These are phyloP conservation scores for Terfezia boudieri DNA, from an alignment of 495 filamentous ascomycete genomes.

Conservation along the genomic window DNA sequence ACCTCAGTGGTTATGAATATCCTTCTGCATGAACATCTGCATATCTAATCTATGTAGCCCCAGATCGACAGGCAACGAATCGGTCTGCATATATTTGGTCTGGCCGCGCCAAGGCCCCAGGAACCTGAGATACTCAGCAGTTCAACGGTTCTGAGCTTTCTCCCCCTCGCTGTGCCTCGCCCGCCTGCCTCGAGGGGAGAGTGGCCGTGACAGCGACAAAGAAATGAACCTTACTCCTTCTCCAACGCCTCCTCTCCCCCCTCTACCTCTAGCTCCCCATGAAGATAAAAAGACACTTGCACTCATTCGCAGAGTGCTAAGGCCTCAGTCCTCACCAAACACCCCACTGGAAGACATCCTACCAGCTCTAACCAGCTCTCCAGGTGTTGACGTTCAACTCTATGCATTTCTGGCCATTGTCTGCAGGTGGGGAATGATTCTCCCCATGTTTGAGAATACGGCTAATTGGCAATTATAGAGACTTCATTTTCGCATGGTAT, in stretches of 20 bases:
- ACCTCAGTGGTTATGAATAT: too few relatives aligned
- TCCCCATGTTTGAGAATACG: not conserved
- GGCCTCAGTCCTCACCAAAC: conserved; percentile 24
- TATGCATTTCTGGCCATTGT: conserved; percentile 81
- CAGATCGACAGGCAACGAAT: too few relatives aligned
- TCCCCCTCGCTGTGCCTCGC: not conserved
- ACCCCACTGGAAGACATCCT: conserved; percentile 52
- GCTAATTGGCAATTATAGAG: conserved; percentile 15
- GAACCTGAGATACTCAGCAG: too few relatives aligned
- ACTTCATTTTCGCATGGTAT: conserved; percentile 87
- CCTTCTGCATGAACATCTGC: too few relatives aligned
- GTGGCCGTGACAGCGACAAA: not conserved
- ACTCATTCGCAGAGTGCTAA: conserved; percentile 45
- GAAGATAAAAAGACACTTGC: conserved; percentile 34
- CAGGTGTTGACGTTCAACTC: conserved; percentile 75
- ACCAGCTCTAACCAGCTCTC: conserved; percentile 77
- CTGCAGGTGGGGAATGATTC: conserved; percentile 25
- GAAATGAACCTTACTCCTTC: not conserved
- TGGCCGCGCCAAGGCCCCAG: too few relatives aligned
- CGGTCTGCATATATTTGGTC: too few relatives aligned
- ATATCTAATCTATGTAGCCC: too few relatives aligned
- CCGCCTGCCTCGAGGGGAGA: not conserved
- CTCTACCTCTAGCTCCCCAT: conserved; percentile 18
- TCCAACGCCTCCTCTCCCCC: not conserved
- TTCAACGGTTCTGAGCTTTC: too few relatives aligned